Evolutionary conservation across 495 filamentous ascomycete species (phyloP), one percentile per base, ranked within the genome.

Genomic region (Podospora tetraspora): DNA sequence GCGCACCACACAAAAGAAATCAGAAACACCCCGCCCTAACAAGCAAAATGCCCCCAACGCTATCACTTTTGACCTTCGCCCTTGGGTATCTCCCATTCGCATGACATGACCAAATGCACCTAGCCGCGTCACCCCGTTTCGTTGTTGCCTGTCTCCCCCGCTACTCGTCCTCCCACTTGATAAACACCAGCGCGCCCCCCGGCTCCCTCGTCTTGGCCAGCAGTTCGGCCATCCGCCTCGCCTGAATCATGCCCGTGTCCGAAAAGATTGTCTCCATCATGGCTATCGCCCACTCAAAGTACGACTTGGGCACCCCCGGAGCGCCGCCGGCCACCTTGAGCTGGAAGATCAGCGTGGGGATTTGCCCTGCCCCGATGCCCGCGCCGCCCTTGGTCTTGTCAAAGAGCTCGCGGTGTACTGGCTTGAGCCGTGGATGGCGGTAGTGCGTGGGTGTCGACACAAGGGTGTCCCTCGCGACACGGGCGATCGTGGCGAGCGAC

Each of bases 171-270:
- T 30, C 29, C 29, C 19, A 30, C 25, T 65, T 65, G 19, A 65
- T 13, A 59, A 65, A 65, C 16, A 58, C 63, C 13, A 3, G 57
- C 19, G 37, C 3, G 1, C 22, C 10, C 25, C 24, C 52, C 3
- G 23, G 19, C 52, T 63, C 52, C 11, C 57, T 19, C 59, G 27
- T 30, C 56, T 60, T 71, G 57, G 70, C 70, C 62, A 84, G 75
- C 8, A 78, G 62, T 29, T 79, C 78, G 9, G 75, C 75, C 24
- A 82, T 57, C 56, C 74, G 59, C 57, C 72, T 66, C 0, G 81
- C 81, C 61, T 80, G 82, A 16, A 76, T 73, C 79, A 84, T 84
- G n/a, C 82, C 82, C 70, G 80, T 80, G 43, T 79, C 74, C 64
- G 73, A 72, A 74, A 78, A 84, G 12, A 83, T 71, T 11, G 78